Evolutionary conservation across 305 asterid species (phyloP), one percentile per base, ranked within the genome.

Genomic region (Fraxinus baroniana): DNA sequence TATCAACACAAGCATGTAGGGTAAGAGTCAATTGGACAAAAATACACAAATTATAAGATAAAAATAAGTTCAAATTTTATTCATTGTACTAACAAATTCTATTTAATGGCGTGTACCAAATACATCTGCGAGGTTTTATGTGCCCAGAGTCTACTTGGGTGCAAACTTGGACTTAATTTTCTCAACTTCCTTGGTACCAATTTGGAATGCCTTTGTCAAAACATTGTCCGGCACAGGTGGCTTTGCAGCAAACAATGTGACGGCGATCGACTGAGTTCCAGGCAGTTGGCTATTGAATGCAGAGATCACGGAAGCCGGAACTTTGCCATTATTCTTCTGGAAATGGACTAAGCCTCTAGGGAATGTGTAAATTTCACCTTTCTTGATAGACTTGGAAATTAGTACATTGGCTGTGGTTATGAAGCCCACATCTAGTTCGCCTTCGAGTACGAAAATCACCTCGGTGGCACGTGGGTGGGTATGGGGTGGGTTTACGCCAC

Each of bases 281-380:
- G 82, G 89, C 1, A 86, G 62, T 60, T 81, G 85, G 77, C 89
- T 88, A 66, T 82, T 86, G 84, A 87, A 87, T 15, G 71, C 83
- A 7, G 83, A 12, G 41, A 89, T 13, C 2, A 87, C 92, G 3
- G 92, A 86, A 15, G 89, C 89, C 0, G 88, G 83, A 12, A 76
- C 84, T 20, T 86, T 33, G 3, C 92, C 89, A 10, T 85, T 87
- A 82, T 89, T 89, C 82, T 83, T 81, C 76, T 89, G 92, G 87
- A 89, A 89, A 71, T 89, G 90, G 1, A 87, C 89, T 0, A 89
- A 83, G 32, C 90, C 92, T 66, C 80, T 81, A 1, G 90, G 90
- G 81, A 89, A 87, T 6, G 60, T 84, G 5, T 80, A 89, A 1
- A 79, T 83, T 24, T 89, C 92, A 1, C 92, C 90, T 82, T 87